Evolutionary conservation across 495 filamentous ascomycete genomes (phyloP).

Genomic region (Neurospora hispaniola): DNA sequence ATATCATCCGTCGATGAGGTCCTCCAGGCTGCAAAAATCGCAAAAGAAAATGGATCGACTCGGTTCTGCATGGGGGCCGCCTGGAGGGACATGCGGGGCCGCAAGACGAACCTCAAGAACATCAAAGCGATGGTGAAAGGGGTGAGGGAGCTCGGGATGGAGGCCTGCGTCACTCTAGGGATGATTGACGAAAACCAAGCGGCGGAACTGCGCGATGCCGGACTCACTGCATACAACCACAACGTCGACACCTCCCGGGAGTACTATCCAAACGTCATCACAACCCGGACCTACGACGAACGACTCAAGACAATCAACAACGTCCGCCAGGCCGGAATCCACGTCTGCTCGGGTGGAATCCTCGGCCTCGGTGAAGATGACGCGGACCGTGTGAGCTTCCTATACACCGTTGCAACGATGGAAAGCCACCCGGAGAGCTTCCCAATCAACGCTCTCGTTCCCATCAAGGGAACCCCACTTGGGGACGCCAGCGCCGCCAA

Average conservation of each 20-base stretch:
- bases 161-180: conserved; percentile 76
- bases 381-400: conserved; percentile 64
- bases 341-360: conserved; percentile 79
- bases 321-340: conserved; percentile 71
- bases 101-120: conserved; percentile 65
- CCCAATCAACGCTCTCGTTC: conserved; percentile 76
- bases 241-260: conserved; percentile 82
- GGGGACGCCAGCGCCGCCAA: conserved; percentile 49
- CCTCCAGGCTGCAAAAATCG: conserved; percentile 60
- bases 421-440: conserved; percentile 73
- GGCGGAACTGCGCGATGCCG: conserved; percentile 66
- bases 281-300: conserved; percentile 75
- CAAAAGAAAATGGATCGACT: conserved; percentile 68
- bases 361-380: conserved; percentile 66
- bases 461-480: conserved; percentile 75
- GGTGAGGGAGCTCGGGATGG: conserved; percentile 70
- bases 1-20: conserved; percentile 69
- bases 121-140: conserved; percentile 74
- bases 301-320: conserved; percentile 61
- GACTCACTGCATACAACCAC: conserved; percentile 82
- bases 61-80: conserved; percentile 90
- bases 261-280: conserved; percentile 72
- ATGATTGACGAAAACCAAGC: conserved; percentile 77
- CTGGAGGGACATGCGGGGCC: conserved; percentile 84
- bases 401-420: conserved; percentile 66